A percentile compares a stretch with the other conserved stretches of the same genome.
Conservation (phyloP, 75 land plant genomes). For the Sequoia sempervirens region DNA sequence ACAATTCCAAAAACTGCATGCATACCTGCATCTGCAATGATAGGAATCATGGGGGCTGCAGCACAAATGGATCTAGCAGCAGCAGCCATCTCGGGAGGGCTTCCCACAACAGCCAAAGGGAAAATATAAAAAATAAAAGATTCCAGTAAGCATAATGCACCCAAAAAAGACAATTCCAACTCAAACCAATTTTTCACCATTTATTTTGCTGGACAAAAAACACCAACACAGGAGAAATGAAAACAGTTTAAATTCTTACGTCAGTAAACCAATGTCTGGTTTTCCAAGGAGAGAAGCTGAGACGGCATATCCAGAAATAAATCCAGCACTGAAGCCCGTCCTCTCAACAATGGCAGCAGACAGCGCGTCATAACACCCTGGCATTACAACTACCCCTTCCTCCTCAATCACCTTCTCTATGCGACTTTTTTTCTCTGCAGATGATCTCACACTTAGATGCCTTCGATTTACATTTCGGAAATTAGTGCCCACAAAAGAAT, state of each 20-base stretch:
- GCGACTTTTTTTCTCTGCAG: background rate
- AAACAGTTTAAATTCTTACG: conserved; percentile 12
- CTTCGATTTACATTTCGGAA: background rate
- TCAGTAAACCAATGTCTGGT: conserved; percentile 41
- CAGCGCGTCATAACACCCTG: conserved; percentile 39
- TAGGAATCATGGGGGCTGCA: conserved; percentile 25
- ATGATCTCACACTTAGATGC: background rate
- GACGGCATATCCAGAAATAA: conserved; percentile 39
- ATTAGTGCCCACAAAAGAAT: background rate
- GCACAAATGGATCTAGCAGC: conserved; percentile 29
- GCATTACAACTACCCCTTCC: conserved; percentile 29
- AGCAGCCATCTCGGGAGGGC: conserved; percentile 46
- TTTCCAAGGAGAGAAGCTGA: conserved; percentile 41
- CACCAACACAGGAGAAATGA: background rate
- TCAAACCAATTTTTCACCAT: background rate
- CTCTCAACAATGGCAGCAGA: conserved; percentile 30
- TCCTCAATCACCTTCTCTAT: conserved; percentile 14
- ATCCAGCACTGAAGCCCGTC: conserved; percentile 29
- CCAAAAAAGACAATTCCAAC: background rate
- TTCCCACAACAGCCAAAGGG: background rate
- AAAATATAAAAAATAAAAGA: background rate
- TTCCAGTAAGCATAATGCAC: background rate
- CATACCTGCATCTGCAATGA: conserved; percentile 37
- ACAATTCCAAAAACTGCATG: background rate
- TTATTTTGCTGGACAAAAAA: background rate